Evolutionary conservation across 441 rosid genomes (phyloP).

Genomic region (Mallotus japonicus): DNA sequence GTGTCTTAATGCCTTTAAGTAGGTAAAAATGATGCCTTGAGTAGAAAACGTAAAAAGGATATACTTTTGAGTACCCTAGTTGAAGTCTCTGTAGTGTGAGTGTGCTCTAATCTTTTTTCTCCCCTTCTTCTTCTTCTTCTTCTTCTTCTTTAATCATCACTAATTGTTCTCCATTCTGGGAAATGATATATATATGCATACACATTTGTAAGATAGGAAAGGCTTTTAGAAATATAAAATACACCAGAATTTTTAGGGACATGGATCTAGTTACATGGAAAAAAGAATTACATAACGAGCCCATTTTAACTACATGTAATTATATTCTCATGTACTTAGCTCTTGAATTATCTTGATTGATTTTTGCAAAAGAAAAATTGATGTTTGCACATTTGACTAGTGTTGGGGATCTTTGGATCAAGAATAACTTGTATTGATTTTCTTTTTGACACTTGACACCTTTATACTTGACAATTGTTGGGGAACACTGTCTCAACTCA

Average conservation of each 20-base stretch:
- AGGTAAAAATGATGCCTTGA: neutral
- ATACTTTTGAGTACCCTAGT: neutral
- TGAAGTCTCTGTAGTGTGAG: neutral
- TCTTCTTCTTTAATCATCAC: neutral
- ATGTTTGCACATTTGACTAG: neutral
- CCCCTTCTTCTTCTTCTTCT: too few relatives aligned
- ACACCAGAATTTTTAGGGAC: neutral
- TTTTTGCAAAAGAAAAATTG: neutral
- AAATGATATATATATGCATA: neutral
- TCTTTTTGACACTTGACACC: neutral
- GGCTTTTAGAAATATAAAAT: neutral
- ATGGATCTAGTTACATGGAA: neutral
- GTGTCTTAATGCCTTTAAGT: neutral
- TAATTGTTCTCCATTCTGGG: neutral
- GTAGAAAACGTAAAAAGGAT: neutral
- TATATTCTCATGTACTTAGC: neutral
- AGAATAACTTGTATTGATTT: neutral
- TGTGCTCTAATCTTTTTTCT: neutral
- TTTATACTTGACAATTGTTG: neutral
- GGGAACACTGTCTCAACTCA: neutral
- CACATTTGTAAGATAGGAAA: conserved; percentile 2
- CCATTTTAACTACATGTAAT: neutral
- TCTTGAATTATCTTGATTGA: neutral
- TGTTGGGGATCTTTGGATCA: neutral
- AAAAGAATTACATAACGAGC: neutral